phyloP scores from a whole-genome alignment of 2,329 filamentous ascomycete species.

The Thielaviopsis populi region DNA sequence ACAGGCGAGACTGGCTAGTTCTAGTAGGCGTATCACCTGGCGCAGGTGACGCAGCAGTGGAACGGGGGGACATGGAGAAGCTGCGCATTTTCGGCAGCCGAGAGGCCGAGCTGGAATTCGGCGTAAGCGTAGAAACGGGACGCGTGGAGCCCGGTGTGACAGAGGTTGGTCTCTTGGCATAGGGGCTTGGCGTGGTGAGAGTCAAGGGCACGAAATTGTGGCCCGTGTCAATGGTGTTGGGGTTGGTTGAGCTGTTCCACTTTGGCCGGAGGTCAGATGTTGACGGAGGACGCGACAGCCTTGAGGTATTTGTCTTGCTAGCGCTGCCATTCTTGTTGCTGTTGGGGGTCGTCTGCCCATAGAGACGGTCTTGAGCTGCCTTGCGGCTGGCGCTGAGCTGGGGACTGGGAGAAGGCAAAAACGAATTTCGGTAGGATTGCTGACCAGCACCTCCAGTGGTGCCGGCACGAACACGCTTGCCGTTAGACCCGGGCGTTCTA shows the following conservation, averaged over 20 bases:
- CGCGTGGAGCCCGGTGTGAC: conserved; percentile 25
- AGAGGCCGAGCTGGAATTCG: conserved; percentile 26
- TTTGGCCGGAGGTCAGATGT: conserved; percentile 45
- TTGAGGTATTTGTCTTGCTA: conserved; percentile 14
- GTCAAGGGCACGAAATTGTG: conserved; percentile 52
- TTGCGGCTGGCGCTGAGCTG: conserved; percentile 28
- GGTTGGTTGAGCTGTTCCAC: conserved; percentile 58
- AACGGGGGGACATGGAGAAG: conserved; percentile 28
- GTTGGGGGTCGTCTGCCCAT: conserved; percentile 25
- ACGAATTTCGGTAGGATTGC: conserved; percentile 32
- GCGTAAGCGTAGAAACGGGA: conserved; percentile 30
- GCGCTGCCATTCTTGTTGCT: background rate
- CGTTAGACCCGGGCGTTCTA: conserved; percentile 30
- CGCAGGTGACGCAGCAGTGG: conserved; percentile 34
- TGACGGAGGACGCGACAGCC: conserved; percentile 31
- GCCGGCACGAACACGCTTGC: conserved; percentile 33
- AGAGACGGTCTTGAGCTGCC: conserved; percentile 30
- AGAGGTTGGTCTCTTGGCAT: conserved; percentile 32
- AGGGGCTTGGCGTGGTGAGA: conserved; percentile 44
- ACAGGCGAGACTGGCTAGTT: conserved; percentile 31
- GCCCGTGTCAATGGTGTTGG: conserved; percentile 46
- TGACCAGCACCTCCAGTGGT: conserved; percentile 29
- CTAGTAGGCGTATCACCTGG: conserved; percentile 32
- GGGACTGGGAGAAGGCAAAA: conserved; percentile 30
- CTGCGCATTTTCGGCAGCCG: conserved; percentile 36